Percentiles rank a stretch among this genome's conserved stretches.
phyloP scores from a whole-genome alignment of 495 filamentous ascomycete species.

The Pseudoneurospora amorphoporcata region DNA sequence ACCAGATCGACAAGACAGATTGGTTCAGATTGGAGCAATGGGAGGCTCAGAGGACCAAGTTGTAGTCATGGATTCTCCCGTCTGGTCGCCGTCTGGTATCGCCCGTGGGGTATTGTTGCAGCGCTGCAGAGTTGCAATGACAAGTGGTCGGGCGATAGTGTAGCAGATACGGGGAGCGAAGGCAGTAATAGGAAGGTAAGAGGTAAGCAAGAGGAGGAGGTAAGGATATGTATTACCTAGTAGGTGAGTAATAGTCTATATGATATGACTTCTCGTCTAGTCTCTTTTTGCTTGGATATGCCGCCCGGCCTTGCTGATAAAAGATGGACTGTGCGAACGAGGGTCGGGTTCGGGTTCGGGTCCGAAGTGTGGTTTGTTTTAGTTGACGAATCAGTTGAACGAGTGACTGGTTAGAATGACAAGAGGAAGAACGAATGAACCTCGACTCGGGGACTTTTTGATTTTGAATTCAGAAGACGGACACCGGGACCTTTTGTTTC shows the following conservation, averaged over 20 bases:
- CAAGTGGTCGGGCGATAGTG: not conserved
- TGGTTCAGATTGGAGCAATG: not conserved
- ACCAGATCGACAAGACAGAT: not conserved
- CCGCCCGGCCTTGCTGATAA: not conserved
- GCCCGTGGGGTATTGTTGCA: not conserved
- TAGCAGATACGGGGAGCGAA: not conserved
- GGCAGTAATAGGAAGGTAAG: not conserved
- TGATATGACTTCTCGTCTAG: not conserved
- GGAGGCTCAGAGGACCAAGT: not conserved
- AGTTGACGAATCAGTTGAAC: not conserved
- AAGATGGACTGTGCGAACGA: not conserved
- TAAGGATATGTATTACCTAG: not conserved
- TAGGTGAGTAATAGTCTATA: not conserved
- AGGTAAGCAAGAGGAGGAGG: not conserved
- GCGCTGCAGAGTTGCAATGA: not conserved
- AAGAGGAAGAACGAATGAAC: not conserved
- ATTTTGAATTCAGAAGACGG: not conserved
- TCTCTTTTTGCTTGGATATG: not conserved
- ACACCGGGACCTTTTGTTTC: not conserved
- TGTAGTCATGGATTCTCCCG: not conserved
- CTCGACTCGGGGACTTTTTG: not conserved
- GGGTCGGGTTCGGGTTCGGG: not conserved
- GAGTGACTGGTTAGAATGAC: not conserved
- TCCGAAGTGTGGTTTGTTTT: not conserved
- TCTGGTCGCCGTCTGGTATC: not conserved